A percentile compares a stretch with the other conserved stretches of the same genome.
These are phyloP conservation scores for Xylaria scruposa DNA, from an alignment of 495 filamentous ascomycete genomes.

Conservation along the genomic window DNA sequence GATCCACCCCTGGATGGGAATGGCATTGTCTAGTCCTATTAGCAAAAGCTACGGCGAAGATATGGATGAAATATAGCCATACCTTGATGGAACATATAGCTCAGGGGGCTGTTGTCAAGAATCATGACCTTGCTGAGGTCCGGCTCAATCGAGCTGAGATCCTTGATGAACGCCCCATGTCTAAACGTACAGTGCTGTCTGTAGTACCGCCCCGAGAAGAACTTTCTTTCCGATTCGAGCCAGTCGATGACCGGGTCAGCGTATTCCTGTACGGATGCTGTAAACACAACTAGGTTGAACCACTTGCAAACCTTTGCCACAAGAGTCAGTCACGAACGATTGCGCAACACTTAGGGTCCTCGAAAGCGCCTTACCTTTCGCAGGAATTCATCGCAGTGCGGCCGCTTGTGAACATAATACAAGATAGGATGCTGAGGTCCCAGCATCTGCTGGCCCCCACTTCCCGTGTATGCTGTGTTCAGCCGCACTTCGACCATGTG, in stretches of 20 bases:
- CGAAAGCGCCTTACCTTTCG: slow-evolving; percentile 66
- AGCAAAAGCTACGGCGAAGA: slow-evolving; percentile 17
- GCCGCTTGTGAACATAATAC: slow-evolving; percentile 98
- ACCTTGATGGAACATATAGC: slow-evolving; percentile 99
- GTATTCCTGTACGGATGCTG: slow-evolving; percentile 96
- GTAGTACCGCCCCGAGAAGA: slow-evolving; percentile 90
- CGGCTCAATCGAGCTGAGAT: slow-evolving; percentile 92
- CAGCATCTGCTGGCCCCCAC: slow-evolving; percentile 67
- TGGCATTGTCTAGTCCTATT: slow-evolving; percentile 79
- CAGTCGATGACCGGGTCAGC: slow-evolving; percentile 99
- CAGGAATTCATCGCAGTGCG: slow-evolving; percentile 95
- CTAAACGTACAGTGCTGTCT: slow-evolving; percentile 95
- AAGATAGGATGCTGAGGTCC: slow-evolving; percentile 94
- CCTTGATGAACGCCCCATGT: slow-evolving; percentile 97
- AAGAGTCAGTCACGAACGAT: slow-evolving; percentile 24
- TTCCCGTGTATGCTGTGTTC: slow-evolving; percentile 65
- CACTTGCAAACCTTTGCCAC: slow-evolving; percentile 77
- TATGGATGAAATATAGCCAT: slow-evolving; percentile 30
- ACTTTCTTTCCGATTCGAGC: slow-evolving; percentile 95
- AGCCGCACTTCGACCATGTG: slow-evolving; percentile 99
- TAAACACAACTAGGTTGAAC: slow-evolving; percentile 98
- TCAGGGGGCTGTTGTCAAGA: slow-evolving; percentile 95
- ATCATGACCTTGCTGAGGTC: slow-evolving; percentile 98
- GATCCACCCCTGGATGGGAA: slow-evolving; percentile 93
- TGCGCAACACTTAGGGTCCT: not conserved